Evolutionary conservation across 768 basidiomycete species (phyloP).

Genomic region (Calocybe gangraenosa): DNA sequence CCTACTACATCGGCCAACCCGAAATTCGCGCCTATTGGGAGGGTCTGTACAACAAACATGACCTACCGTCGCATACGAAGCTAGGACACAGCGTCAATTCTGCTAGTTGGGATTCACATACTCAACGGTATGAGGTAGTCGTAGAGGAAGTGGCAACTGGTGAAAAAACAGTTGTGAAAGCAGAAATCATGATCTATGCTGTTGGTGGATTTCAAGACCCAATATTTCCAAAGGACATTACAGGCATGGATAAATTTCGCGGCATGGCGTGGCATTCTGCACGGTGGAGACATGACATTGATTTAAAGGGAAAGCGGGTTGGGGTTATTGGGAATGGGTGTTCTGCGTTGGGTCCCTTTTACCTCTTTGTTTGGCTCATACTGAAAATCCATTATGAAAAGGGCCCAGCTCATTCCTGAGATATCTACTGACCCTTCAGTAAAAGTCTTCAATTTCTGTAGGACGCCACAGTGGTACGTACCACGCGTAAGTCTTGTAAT

Average conservation of each 20-base stretch:
- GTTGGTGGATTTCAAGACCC: constrained; percentile 48
- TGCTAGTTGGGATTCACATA: constrained; percentile 42
- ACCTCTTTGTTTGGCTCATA: not conserved
- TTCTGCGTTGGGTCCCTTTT: constrained; percentile 40
- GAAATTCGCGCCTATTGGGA: constrained; percentile 52
- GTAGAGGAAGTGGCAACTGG: constrained; percentile 34
- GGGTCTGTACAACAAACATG: constrained; percentile 39
- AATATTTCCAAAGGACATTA: constrained; percentile 39
- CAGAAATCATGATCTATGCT: constrained; percentile 45
- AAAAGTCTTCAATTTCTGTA: constrained; percentile 52
- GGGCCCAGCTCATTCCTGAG: constrained; percentile 57
- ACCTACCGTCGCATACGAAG: constrained; percentile 35
- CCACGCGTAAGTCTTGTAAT: constrained; percentile 37
- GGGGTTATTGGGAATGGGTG: constrained; percentile 65
- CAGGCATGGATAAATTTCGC: constrained; percentile 39
- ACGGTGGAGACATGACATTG: constrained; percentile 49
- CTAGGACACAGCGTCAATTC: constrained; percentile 36
- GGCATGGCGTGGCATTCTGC: constrained; percentile 55
- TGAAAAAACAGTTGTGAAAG: constrained; percentile 28
- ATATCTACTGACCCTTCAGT: constrained; percentile 47
- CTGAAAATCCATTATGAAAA: constrained; percentile 18
- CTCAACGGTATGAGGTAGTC: constrained; percentile 37
- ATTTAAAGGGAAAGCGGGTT: constrained; percentile 47
- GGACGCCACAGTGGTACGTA: constrained; percentile 57
- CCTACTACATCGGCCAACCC: constrained; percentile 40